Base-by-base conservation (phyloP, 371 early-diverging fungal genomes). In the Smittium culicis region DNA sequence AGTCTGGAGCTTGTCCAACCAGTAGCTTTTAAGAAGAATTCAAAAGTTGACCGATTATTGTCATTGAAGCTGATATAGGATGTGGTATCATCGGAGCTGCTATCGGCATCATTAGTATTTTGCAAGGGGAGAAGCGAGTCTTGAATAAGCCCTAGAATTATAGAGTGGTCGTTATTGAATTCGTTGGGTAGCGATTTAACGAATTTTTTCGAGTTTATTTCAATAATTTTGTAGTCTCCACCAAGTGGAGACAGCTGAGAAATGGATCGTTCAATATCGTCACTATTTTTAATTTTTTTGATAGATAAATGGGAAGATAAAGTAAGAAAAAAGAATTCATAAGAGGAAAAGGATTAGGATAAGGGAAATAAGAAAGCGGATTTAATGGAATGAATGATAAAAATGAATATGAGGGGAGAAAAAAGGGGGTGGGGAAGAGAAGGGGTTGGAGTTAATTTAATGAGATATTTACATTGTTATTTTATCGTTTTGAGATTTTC, bases 161-260 rank as follows among this genome's bases (percentile, higher is more conserved):
- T 75, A 0, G 88, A 75, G 61, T 87, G 85, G 72, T 96, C 97
- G 2, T 79, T 77, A 71, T 91, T 90, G 57, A 96, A 75, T 71
- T 96, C 97, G 25, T 88, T 80, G 0, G 96, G 94, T 1, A 95
- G 87, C 5, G 92, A 91, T 70, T 88, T 86, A 2, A 96, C 86
- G 82, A 96, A 82, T 65, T 82, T 86, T 54, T 84, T 80, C 8
- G 75, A 70, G 17, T 95, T 95, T 70, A 94, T 82, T 54, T 72
- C 75, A 14, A 94, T 65, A 2, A 96, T 81, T 55, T 83, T 83
- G 78, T 90, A 95, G 1, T 94, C 94, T 71, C 84, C 86, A 54
- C 89, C 92, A 20, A 96, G 75, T 2, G 94, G 91, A 29, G 83
- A 82, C 1, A 96, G 73, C 25, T 88, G 87, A 58, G 88, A 86